These are phyloP conservation scores for Liriodendron chinense DNA, from an alignment of 164 flowering plant genomes.

Conservation along the genomic window DNA sequence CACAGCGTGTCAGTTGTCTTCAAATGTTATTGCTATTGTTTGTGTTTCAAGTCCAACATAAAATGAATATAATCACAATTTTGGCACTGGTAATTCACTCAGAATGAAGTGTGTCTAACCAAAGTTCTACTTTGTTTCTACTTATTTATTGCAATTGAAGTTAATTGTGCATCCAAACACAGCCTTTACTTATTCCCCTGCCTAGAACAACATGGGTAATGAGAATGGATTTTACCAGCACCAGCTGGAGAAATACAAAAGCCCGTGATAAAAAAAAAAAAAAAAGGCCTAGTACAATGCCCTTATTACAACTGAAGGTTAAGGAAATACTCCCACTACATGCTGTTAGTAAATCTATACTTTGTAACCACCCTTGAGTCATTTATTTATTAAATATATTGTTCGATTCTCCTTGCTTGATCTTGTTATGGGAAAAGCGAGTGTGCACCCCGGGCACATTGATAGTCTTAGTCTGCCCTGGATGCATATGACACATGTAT, in stretches of 20 bases:
- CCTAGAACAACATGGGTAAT: no score
- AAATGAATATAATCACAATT: background rate
- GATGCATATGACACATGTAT: background rate
- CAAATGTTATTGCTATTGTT: no score
- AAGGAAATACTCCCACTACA: no score
- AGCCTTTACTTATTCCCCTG: background rate
- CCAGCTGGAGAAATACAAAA: no score
- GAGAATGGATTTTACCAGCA: no score
- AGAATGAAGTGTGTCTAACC: background rate
- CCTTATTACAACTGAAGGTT: no score
- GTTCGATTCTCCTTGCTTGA: background rate
- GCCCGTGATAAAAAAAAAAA: no score
- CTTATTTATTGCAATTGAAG: no score
- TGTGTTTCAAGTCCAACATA: background rate
- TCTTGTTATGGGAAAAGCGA: background rate
- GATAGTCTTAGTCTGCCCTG: background rate
- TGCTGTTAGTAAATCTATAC: background rate
- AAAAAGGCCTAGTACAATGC: no score
- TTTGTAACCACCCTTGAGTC: background rate
- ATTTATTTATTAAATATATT: no score
- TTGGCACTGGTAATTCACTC: background rate
- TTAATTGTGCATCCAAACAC: background rate
- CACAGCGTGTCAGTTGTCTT: background rate
- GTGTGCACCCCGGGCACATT: no score
- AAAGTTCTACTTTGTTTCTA: background rate